A percentile compares a stretch with the other conserved stretches of the same genome.
phyloP scores from a whole-genome alignment of 2,329 filamentous ascomycete genomes.

The Fusarium xylarioides region DNA sequence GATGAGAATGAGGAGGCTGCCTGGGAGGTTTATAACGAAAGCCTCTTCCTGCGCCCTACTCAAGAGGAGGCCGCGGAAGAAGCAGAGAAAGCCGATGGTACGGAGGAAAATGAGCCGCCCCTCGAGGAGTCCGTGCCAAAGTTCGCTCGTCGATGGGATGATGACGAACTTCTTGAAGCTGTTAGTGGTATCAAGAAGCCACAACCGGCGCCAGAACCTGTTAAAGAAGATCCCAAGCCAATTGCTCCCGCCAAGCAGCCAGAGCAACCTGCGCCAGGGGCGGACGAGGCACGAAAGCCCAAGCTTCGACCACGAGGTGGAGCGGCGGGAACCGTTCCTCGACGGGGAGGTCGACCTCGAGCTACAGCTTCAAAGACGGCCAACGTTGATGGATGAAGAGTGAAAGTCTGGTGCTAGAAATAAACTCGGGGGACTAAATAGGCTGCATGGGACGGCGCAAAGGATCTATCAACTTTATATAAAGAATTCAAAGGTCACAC shows the following conservation, averaged over 20 bases:
- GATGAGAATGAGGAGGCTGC: constrained; percentile 82
- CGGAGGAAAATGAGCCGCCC: constrained; percentile 19
- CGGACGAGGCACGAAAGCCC: constrained; percentile 43
- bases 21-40: constrained; percentile 79
- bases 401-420: not conserved
- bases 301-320: constrained; percentile 41
- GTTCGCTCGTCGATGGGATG: constrained; percentile 55
- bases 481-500: not conserved
- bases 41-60: constrained; percentile 60
- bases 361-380: constrained; percentile 35
- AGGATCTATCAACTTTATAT: constrained; percentile 11
- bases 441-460: constrained; percentile 39
- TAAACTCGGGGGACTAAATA: not conserved
- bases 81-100: constrained; percentile 30
- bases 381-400: constrained; percentile 3
- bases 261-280: constrained; percentile 16
- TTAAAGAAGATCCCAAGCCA: constrained; percentile 44
- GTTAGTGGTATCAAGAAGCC: constrained; percentile 56
- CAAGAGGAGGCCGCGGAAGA: constrained; percentile 23
- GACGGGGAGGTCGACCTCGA: constrained; percentile 44
- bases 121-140: constrained; percentile 51
- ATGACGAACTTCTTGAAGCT: constrained; percentile 56
- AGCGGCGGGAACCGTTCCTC: constrained; percentile 34
- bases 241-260: constrained; percentile 29
- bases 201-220: constrained; percentile 44